These are phyloP conservation scores for Curvularia lunata DNA, from an alignment of 2,329 filamentous ascomycete genomes.

Conservation along the genomic window DNA sequence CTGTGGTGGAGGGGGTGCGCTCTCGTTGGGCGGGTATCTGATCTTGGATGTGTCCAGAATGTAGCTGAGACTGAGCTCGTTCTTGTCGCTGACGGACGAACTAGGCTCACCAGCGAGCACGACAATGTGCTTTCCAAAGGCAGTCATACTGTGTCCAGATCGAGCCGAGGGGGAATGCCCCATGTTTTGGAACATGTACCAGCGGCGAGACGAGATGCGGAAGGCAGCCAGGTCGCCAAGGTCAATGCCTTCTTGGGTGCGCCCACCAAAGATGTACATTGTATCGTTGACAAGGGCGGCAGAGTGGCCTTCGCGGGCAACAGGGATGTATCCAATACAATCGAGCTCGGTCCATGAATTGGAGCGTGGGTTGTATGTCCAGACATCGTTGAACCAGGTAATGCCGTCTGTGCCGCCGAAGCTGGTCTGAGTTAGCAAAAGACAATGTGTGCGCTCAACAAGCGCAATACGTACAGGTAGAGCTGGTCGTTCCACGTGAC, in stretches of 20 bases:
- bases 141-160: conserved; percentile 97
- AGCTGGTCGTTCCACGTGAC: conserved; percentile 92
- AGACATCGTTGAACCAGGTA: conserved; percentile 99
- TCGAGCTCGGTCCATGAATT: conserved; percentile 90
- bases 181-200: conserved; percentile 99
- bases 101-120: conserved; percentile 95
- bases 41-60: conserved; percentile 95
- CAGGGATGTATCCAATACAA: conserved; percentile 96
- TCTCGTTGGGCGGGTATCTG: conserved; percentile 83
- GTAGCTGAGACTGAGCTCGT: conserved; percentile 87
- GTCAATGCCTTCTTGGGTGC: conserved; percentile 91
- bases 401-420: conserved; percentile 97
- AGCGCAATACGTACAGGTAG: conserved; percentile 66
- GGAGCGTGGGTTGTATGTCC: conserved; percentile 85
- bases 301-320: conserved; percentile 91
- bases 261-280: conserved; percentile 98
- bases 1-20: conserved; percentile 29
- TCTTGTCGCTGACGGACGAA: conserved; percentile 78
- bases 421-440: conserved; percentile 53
- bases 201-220: conserved; percentile 80
- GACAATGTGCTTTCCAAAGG: conserved; percentile 88
- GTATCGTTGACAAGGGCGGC: conserved; percentile 93
- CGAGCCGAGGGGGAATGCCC: conserved; percentile 90
- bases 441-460: conserved; percentile 56
- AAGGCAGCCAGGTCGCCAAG: conserved; percentile 91